phyloP scores from a whole-genome alignment of 2,329 filamentous ascomycete species.

The Colletotrichum sp. region DNA sequence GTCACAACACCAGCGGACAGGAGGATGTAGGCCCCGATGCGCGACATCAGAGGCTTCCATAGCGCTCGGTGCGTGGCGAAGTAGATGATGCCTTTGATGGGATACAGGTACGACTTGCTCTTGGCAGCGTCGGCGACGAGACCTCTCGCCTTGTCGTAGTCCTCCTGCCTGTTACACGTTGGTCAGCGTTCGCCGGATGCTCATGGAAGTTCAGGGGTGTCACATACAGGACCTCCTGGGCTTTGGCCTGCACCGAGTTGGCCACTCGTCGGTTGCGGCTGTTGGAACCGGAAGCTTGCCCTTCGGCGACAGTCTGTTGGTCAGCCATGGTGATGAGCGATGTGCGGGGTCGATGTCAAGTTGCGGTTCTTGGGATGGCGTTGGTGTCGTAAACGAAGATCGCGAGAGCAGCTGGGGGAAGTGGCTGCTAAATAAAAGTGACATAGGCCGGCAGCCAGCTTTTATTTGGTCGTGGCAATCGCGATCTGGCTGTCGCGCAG shows the following conservation, averaged over 20 bases:
- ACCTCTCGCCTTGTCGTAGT: constrained; percentile 69
- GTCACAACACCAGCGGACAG: constrained; percentile 76
- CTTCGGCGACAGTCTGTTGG: constrained; percentile 1
- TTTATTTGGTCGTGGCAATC: constrained; percentile 12
- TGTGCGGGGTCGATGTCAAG: not conserved
- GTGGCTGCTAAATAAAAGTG: not conserved
- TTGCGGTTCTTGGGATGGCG: not conserved
- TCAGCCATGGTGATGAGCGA: constrained; percentile 5
- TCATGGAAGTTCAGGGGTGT: not conserved
- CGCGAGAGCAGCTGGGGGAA: not conserved
- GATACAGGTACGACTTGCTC: constrained; percentile 78
- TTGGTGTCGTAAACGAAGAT: not conserved
- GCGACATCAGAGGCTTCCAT: constrained; percentile 64
- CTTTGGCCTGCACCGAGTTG: constrained; percentile 47
- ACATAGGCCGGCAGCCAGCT: not conserved
- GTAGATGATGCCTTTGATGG: constrained; percentile 73
- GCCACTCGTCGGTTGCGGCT: constrained; percentile 31
- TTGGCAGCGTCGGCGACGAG: constrained; percentile 72
- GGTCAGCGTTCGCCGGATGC: constrained; percentile 1
- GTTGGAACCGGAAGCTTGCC: not conserved
- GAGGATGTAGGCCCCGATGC: constrained; percentile 65
- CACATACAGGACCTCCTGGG: constrained; percentile 54
- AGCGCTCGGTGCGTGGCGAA: constrained; percentile 60
- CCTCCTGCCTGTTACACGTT: constrained; percentile 60
- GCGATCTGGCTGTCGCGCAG: constrained; percentile 15